Evolutionary conservation across 2,329 filamentous ascomycete genomes (phyloP).

Genomic region (Aspergillus unguis): DNA sequence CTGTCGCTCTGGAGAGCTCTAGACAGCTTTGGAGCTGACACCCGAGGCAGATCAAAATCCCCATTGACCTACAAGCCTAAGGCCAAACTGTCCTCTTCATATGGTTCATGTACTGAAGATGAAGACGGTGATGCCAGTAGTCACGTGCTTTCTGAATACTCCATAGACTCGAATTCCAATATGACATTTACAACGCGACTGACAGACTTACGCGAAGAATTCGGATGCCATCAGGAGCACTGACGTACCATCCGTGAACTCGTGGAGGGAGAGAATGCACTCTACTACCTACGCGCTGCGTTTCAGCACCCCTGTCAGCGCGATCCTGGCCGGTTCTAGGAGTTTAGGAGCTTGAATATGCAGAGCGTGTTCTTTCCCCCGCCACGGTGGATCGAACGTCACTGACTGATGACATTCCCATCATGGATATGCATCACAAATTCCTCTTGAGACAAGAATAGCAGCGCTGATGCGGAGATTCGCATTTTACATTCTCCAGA

Average conservation of each 20-base stretch:
- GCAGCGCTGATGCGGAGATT: conserved; percentile 7
- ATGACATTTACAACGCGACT: not conserved
- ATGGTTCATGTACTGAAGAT: too few species aligned
- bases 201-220: not conserved
- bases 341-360: not conserved
- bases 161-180: too few species aligned
- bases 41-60: too few species aligned
- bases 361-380: conserved; percentile 25
- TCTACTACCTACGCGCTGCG: conserved; percentile 18
- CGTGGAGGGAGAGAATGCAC: conserved; percentile 7
- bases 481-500: not conserved
- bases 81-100: too few species aligned
- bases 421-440: not conserved
- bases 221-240: not conserved
- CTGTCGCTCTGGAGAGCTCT: not conserved
- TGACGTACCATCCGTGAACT: not conserved
- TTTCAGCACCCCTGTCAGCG: conserved; percentile 18
- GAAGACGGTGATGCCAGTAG: not conserved
- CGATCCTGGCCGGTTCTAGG: conserved; percentile 2
- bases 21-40: too few species aligned
- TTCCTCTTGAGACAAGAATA: conserved; percentile 7
- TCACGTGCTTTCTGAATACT: not conserved
- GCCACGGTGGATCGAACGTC: conserved; percentile 2
- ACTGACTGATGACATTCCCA: not conserved
- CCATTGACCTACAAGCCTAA: too few species aligned